Base-by-base conservation (phyloP, 257 asterid species). In the Forsythia suspensa region DNA sequence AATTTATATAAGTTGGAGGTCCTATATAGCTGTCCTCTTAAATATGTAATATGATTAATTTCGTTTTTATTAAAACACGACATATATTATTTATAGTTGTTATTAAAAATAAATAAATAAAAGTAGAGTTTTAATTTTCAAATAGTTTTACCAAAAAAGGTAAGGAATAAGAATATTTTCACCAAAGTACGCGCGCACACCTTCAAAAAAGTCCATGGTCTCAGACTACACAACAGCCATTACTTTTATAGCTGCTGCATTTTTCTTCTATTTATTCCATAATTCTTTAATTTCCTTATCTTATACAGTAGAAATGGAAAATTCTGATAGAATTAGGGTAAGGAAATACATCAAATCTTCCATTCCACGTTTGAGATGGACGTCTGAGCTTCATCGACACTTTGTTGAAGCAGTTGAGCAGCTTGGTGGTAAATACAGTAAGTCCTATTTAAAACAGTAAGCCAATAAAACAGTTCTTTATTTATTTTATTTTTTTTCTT, bases 401-500 rank as follows among this genome's bases (percentile, higher is more conserved):
- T 80, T 80, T 66, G 79, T 74, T 73, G 70, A 34, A 36, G 79
- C 75, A 16, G 72, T 80, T 48, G 66, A 74, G 3, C 41, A 18
- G 18, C 83, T 80, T 74, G 83, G 83, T 6, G 83, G 83, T 43
- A 76, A 66, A 16, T 5, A 73, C 39, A 80, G 83, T 80, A 67
- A 46, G 77, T 21, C 41, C 57, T 34, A 16, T 39, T 39, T 9
- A 7, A 29, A 13, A 8, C 38, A 7, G 8, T 34, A 34, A 24
- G 41, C 7, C 12, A 43, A 72, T 72, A 36, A 29, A 29, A 29
- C 34, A 1, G 1, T 29, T 29, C 34, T 29, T 29, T 29, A 0
- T 8, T 42, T 42, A 8, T 4, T 40, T 1, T 8, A 42, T 43
- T 1, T 43, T 4, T 4, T 5, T 3, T 12, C 51, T 42, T 42